These are phyloP conservation scores for Vigna radiata DNA, from an alignment of 306 rosid genomes.

Conservation along the genomic window DNA sequence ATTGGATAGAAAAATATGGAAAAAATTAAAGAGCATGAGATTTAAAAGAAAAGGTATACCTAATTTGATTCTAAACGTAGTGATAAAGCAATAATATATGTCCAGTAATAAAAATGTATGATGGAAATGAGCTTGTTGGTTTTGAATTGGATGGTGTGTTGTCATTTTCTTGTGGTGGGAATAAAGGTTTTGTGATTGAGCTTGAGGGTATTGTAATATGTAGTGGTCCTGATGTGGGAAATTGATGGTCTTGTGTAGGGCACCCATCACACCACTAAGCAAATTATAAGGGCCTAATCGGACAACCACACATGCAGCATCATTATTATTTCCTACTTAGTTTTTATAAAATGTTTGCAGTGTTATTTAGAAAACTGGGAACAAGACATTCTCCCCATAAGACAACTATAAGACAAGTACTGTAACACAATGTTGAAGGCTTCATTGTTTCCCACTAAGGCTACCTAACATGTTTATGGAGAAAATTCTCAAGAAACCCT, in stretches of 20 bases:
- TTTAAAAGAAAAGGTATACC: too few species aligned
- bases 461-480: slow-evolving; percentile 53
- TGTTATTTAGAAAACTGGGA: slow-evolving; percentile 38
- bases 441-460: slow-evolving; percentile 74
- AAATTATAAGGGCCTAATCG: slow-evolving; percentile 50
- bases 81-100: slow-evolving; percentile 35
- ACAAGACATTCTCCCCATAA: slow-evolving; percentile 48
- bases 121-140: slow-evolving; percentile 47
- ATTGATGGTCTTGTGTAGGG: slow-evolving; percentile 32
- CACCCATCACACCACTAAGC: slow-evolving; percentile 40
- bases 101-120: too few species aligned
- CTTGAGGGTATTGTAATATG: slow-evolving; percentile 5
- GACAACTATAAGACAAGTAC: slow-evolving; percentile 71
- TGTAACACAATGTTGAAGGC: slow-evolving; percentile 55
- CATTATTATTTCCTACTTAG: slow-evolving; percentile 30
- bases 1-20: too few species aligned
- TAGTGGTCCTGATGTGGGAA: slow-evolving; percentile 54
- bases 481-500: slow-evolving; percentile 30
- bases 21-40: too few species aligned
- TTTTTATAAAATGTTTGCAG: not conserved
- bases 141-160: slow-evolving; percentile 50
- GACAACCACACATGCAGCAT: slow-evolving; percentile 56
- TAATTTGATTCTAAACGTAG: slow-evolving; percentile 6
- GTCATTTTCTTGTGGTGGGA: slow-evolving; percentile 50
- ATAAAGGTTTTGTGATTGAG: slow-evolving; percentile 42